A percentile compares a stretch with the other conserved stretches of the same genome.
Conservation (phyloP, 176 grass and related monocot genomes). For the Triticum timopheevii region DNA sequence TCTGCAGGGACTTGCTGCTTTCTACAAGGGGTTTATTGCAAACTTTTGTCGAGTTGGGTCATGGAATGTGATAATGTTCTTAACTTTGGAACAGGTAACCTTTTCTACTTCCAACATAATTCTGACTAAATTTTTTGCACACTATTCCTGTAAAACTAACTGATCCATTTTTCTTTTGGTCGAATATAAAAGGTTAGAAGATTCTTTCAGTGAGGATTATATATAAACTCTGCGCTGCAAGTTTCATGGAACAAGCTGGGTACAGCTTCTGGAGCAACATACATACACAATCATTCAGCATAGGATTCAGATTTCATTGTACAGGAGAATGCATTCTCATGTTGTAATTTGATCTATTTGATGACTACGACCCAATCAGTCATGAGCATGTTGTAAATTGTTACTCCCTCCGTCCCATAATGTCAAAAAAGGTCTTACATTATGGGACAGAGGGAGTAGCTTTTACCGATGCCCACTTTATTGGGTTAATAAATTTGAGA, state of each 20-base stretch:
- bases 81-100: slow-evolving; percentile 85
- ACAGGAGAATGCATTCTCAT: slow-evolving; percentile 1
- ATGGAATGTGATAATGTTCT: slow-evolving; percentile 99
- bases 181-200: slow-evolving; percentile 38
- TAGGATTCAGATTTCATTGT: slow-evolving; percentile 24
- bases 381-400: not conserved
- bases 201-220: slow-evolving; percentile 34
- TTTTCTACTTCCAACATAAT: not conserved
- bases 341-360: slow-evolving; percentile 16
- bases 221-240: not conserved
- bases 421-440: too few species aligned
- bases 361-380: not conserved
- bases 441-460: not conserved
- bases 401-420: not conserved
- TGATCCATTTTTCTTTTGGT: not conserved
- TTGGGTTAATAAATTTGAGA: not conserved
- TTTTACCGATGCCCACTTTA: not conserved
- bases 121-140: not conserved
- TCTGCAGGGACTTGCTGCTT: slow-evolving; percentile 69
- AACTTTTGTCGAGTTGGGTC: slow-evolving; percentile 84
- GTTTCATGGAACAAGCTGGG: not conserved
- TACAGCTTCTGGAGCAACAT: not conserved
- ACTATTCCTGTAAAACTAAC: not conserved
- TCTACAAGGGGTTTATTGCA: slow-evolving; percentile 86
- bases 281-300: not conserved